phyloP scores from a whole-genome alignment of 441 rosid genomes.

The Gossypium aridum region DNA sequence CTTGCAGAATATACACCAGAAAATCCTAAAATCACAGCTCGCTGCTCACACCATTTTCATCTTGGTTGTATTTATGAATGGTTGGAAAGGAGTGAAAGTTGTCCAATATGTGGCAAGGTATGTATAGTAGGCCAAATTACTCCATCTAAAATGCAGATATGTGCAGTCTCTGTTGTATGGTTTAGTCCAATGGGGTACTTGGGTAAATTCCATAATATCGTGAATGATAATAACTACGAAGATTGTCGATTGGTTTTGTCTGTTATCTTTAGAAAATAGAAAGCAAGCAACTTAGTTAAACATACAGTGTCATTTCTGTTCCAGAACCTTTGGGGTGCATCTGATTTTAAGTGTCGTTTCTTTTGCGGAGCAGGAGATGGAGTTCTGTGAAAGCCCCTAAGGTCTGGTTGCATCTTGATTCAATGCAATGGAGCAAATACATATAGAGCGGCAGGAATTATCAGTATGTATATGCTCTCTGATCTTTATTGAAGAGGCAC shows the following conservation, averaged over 20 bases:
- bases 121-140: conserved; percentile 19
- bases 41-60: conserved; percentile 85
- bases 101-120: conserved; percentile 96
- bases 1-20: conserved; percentile 73
- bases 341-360: conserved; percentile 12
- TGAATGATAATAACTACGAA: background rate
- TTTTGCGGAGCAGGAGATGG: conserved; percentile 50
- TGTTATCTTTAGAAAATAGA: background rate
- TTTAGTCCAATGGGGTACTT: background rate
- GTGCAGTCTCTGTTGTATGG: background rate
- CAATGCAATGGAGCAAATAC: conserved; percentile 16
- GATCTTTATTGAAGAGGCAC: conserved; percentile 12
- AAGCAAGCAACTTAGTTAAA: background rate
- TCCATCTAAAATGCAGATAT: background rate
- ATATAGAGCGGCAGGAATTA: conserved; percentile 7
- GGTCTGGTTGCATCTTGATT: conserved; percentile 4
- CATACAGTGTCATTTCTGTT: background rate
- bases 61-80: conserved; percentile 92
- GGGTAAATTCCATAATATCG: background rate
- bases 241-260: background rate
- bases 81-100: conserved; percentile 95
- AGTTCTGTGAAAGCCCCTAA: conserved; percentile 61
- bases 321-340: background rate
- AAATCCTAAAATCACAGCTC: conserved; percentile 77
- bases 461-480: conserved; percentile 30